Evolutionary conservation across 2,329 filamentous ascomycete species (phyloP).

Genomic region (Fusarium chuoi): DNA sequence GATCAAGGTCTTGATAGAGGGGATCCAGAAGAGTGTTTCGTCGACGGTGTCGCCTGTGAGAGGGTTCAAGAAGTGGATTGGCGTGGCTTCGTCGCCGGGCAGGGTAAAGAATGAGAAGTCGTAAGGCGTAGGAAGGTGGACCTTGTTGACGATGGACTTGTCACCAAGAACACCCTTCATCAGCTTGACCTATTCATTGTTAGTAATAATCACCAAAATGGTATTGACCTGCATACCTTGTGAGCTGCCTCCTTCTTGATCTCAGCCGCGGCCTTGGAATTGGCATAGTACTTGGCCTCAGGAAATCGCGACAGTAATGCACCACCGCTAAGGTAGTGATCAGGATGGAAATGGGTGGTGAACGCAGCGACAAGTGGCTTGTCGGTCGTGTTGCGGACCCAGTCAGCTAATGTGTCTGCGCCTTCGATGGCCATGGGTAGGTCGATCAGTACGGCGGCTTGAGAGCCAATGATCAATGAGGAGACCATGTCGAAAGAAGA

Average conservation of each 20-base stretch:
- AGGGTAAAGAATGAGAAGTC: neutral
- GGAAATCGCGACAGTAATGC: neutral
- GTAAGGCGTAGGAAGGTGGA: neutral
- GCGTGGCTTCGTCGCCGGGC: neutral
- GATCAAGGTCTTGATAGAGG: neutral
- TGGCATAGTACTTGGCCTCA: neutral
- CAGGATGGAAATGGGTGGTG: neutral
- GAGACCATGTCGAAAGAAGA: neutral
- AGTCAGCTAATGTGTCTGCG: neutral
- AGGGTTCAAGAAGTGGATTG: neutral
- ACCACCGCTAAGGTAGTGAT: neutral
- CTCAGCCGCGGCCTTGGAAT: neutral
- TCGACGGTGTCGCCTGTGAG: fast-evolving
- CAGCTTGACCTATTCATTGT: neutral
- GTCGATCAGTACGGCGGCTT: neutral
- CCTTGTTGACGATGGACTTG: neutral
- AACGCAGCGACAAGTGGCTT: neutral
- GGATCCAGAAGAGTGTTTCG: neutral
- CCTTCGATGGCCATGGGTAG: neutral
- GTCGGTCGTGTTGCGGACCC: neutral
- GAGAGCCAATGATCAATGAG: neutral
- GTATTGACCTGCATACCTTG: neutral
- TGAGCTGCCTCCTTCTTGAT: neutral
- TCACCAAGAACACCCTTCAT: neutral
- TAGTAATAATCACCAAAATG: fast-evolving